phyloP scores from a whole-genome alignment of 805 yeast species.

The Metschnikowia sp. region DNA sequence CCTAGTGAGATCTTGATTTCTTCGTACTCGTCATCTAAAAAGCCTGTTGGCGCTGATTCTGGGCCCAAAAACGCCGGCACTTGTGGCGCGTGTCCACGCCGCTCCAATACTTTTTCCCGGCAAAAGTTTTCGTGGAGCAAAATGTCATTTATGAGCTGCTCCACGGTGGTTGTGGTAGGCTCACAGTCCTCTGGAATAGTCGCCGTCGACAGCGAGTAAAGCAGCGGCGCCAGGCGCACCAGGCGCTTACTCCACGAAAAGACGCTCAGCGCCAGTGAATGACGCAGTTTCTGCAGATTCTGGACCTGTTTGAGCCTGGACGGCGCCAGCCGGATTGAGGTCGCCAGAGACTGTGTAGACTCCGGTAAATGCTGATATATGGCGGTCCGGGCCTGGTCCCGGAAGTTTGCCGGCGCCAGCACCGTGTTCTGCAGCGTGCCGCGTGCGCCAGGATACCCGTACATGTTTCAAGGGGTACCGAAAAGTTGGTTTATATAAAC shows the following conservation, averaged over 20 bases:
- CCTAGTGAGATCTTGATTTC: constrained; percentile 38
- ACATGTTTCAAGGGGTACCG: constrained; percentile 6
- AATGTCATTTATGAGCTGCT: constrained; percentile 42
- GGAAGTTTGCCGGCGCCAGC: constrained; percentile 38
- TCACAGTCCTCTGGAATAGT: constrained; percentile 45
- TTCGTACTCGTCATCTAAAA: constrained; percentile 23
- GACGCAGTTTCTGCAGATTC: constrained; percentile 24
- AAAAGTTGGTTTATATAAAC: too few relatives aligned
- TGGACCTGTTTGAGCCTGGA: constrained; percentile 23
- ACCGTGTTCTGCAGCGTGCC: constrained; percentile 12
- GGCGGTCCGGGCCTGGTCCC: constrained; percentile 42
- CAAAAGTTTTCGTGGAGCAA: constrained; percentile 34
- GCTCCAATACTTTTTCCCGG: constrained; percentile 15
- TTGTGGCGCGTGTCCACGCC: neutral
- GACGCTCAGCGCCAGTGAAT: constrained; percentile 36
- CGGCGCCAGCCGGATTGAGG: constrained; percentile 41
- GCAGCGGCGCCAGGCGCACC: constrained; percentile 42
- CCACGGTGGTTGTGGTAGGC: constrained; percentile 40
- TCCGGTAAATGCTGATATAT: constrained; percentile 39
- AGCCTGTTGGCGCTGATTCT: too few relatives aligned
- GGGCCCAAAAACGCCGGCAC: constrained; percentile 1
- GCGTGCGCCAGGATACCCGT: constrained; percentile 17
- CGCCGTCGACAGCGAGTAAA: constrained; percentile 40
- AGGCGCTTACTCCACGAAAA: constrained; percentile 36
- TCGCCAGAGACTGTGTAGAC: constrained; percentile 23